These are phyloP conservation scores for Gleditsia sinensis DNA, from an alignment of 306 rosid species.

Conservation along the genomic window DNA sequence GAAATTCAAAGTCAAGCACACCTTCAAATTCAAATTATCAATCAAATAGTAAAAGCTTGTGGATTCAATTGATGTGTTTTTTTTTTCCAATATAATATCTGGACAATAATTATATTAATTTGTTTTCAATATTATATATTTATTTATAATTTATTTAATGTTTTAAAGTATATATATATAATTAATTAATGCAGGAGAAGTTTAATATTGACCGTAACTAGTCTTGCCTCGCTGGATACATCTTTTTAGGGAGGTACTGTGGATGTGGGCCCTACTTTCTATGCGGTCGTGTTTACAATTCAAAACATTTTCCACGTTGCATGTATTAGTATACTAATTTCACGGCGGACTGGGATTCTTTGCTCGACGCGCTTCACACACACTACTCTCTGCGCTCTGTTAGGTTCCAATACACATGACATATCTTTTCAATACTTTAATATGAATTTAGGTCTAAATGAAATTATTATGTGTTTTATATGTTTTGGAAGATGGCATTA, in stretches of 20 bases:
- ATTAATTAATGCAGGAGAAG: neutral
- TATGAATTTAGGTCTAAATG: too few relatives aligned
- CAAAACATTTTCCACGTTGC: slow-evolving; percentile 59
- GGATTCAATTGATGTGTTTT: neutral
- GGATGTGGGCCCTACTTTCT: slow-evolving; percentile 8
- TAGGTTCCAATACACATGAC: too few relatives aligned
- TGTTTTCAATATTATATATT: too few relatives aligned
- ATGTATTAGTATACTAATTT: neutral
- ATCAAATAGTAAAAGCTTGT: neutral
- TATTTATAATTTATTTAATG: too few relatives aligned
- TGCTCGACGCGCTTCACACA: slow-evolving; percentile 22
- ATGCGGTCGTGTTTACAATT: slow-evolving; percentile 23
- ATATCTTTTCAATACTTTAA: too few relatives aligned
- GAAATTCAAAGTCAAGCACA: slow-evolving; percentile 51
- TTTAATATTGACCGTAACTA: slow-evolving; percentile 47
- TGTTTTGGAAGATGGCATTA: too few relatives aligned
- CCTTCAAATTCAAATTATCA: neutral
- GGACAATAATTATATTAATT: too few relatives aligned
- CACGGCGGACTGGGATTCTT: neutral
- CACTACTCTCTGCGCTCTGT: neutral
- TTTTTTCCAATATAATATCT: neutral
- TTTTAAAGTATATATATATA: too few relatives aligned
- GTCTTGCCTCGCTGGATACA: too few relatives aligned
- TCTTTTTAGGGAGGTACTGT: too few relatives aligned
- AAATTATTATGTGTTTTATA: too few relatives aligned